Base-by-base conservation (phyloP, 148 eudicot species). In the Amaranthus hypochondriacus region DNA sequence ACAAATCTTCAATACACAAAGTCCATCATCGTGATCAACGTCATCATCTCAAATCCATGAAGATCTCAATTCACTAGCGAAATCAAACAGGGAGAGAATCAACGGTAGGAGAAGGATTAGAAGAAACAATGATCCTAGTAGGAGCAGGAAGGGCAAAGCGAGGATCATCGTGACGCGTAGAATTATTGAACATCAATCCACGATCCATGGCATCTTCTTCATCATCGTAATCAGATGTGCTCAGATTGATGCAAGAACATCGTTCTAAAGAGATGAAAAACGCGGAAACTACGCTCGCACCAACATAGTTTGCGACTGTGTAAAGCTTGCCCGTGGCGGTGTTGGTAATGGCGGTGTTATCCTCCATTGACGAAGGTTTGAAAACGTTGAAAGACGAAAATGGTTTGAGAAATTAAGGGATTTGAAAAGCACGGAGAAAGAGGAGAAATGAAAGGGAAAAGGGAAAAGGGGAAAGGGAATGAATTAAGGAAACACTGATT, bases 261-360 rank as follows among this genome's bases (percentile, higher is more conserved):
- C 90, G 90, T 66, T 90, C 92, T 0, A 90, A 76, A 13, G 92
- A 90, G 53, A 92, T 82, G 82, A 90, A 90, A 79, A 90, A 90
- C 46, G 96, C 96, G 43, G 90, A 75, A 49, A 87, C 87, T 5
- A 90, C 90, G 83, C 85, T 78, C 15, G 72, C 83, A 8, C 94
- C 94, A 46, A 92, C 76, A 82, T 87, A 89, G 73, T 84, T 85
- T 3, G 97, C 97, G 46, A 85, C 78, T 68, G 84, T 75, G 75
- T 72, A 83, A 28, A 89, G 79, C 80, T 80, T 87, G 15, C 81
- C 89, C 10, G 66, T 59, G 5, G 75, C 0, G 75, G 69, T 49
- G 42, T 28, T 28, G 39, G 39, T 28, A 2, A 28, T 28, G 58
- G 84, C 69, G 9, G 78, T 66, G 76, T 74, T 87, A 72, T 88